Percentiles rank a stretch among this genome's conserved stretches.
phyloP scores from a whole-genome alignment of 805 yeast species.

The Starmerella vitae region DNA sequence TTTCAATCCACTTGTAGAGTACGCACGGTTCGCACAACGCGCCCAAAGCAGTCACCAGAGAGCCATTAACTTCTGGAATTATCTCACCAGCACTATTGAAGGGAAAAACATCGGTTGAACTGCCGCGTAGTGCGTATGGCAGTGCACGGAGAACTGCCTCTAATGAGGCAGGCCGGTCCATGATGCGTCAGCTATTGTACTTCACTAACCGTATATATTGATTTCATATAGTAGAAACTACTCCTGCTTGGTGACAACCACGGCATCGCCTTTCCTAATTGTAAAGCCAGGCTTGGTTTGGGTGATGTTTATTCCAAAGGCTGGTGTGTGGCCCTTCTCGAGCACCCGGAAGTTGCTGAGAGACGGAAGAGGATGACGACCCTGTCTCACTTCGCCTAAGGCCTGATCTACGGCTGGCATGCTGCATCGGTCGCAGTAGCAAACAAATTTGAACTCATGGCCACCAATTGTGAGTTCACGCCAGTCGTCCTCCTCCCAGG shows the following conservation, averaged over 20 bases:
- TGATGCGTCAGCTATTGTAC: too few relatives aligned
- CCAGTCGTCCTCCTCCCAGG: conserved; percentile 29
- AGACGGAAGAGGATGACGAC: conserved; percentile 24
- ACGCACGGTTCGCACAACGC: conserved; percentile 59
- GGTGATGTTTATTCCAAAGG: conserved; percentile 25
- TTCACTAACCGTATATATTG: too few relatives aligned
- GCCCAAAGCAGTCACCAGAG: conserved; percentile 43
- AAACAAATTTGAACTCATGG: conserved; percentile 22
- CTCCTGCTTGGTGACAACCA: conserved; percentile 15
- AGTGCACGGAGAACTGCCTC: conserved; percentile 22
- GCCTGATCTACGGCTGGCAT: conserved; percentile 25
- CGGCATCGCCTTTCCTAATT: conserved; percentile 23
- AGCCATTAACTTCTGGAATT: conserved; percentile 32
- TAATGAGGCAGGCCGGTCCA: too few relatives aligned
- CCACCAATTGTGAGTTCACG: conserved; percentile 18
- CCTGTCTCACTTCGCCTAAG: conserved; percentile 18
- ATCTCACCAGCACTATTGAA: conserved; percentile 4
- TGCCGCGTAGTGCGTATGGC: conserved; percentile 32
- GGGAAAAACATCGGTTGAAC: conserved; percentile 7
- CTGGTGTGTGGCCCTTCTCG: conserved; percentile 24
- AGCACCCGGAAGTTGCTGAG: conserved; percentile 24
- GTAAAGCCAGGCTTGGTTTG: conserved; percentile 18
- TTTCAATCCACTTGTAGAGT: conserved; percentile 38
- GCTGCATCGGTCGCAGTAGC: conserved; percentile 24
- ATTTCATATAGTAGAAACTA: conserved; percentile 1